A percentile compares a stretch with the other conserved stretches of the same genome.
These are phyloP conservation scores for Croton laevigatus DNA, from an alignment of 441 rosid species.

Conservation along the genomic window DNA sequence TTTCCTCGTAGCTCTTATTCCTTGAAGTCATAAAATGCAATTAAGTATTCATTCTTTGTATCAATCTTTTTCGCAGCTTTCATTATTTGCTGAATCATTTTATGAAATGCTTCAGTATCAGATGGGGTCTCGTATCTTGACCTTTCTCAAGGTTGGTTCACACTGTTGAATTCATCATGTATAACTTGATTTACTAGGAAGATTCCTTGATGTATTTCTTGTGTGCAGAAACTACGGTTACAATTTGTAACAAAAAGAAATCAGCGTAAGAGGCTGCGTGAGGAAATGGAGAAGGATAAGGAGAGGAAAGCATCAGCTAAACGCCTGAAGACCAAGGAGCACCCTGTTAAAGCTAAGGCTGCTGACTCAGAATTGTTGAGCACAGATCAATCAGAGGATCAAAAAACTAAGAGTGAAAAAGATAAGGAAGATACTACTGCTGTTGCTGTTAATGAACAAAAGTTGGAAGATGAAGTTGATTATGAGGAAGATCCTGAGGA, in stretches of 20 bases:
- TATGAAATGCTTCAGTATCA: slow-evolving; percentile 95
- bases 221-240: slow-evolving; percentile 59
- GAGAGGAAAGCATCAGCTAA: slow-evolving; percentile 44
- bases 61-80: slow-evolving; percentile 55
- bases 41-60: slow-evolving; percentile 2
- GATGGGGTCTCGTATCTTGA: slow-evolving; percentile 80
- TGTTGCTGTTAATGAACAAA: slow-evolving; percentile 32
- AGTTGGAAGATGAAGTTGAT: slow-evolving; percentile 41
- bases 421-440: slow-evolving; percentile 35
- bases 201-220: slow-evolving; percentile 18
- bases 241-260: slow-evolving; percentile 73
- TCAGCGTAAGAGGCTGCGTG: slow-evolving; percentile 71
- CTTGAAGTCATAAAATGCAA: background rate
- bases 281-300: slow-evolving; percentile 49
- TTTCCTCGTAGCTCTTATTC: background rate
- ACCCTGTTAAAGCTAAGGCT: slow-evolving; percentile 44
- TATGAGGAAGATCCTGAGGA: slow-evolving; percentile 70
- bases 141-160: slow-evolving; percentile 76
- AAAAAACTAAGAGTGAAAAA: slow-evolving; percentile 31
- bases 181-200: slow-evolving; percentile 17
- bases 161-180: slow-evolving; percentile 14
- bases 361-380: slow-evolving; percentile 31
- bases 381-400: slow-evolving; percentile 41
- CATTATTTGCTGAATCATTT: slow-evolving; percentile 87
- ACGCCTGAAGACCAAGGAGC: slow-evolving; percentile 56